Evolutionary conservation across 495 filamentous ascomycete species (phyloP), one percentile per base, ranked within the genome.

Genomic region (Astrothelium subdiscretum): DNA sequence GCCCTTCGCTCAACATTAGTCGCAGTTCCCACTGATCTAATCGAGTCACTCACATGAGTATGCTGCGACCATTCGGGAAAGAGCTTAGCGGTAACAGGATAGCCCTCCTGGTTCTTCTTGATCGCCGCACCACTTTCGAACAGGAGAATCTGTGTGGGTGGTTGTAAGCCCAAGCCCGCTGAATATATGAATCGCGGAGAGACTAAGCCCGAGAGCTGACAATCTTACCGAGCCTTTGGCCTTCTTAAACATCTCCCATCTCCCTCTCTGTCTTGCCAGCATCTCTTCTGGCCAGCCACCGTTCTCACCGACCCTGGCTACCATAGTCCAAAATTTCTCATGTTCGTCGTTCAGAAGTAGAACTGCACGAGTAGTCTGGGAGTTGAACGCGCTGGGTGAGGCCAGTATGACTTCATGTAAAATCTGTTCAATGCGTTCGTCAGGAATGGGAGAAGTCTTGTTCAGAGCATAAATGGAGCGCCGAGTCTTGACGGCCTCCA

Each of bases 41-140:
- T 54, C 10, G 15, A 54, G 26, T 15, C n/a, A 11, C 24, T 29
- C 29, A 54, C 48, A 54, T 54, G 76, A 51, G 78, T 79, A 71
- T 90, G 85, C 35, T 75, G 70, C 59, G 81, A 80, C 83, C 83
- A 87, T 70, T 68, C 66, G 64, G 80, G 83, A 80, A 86, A 86
- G 48, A 78, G 77, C 69, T 86, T 80, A 59, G 81, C 79, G 77
- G 83, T 85, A 20, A 75, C 24, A 2, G 81, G 73, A 71, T 78
- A 83, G 59, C 80, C 76, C 29, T 75, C 70, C 73, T 85, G 77
- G 62, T 85, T 71, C 27, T 58, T 69, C 60, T 79, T 63, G 64
- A 87, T 75, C 31, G 76, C 71, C 31, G 70, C 67, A 32, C 74
- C 72, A 75, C 85, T 82, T 72, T 85, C 81, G 73, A 83, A 89